A percentile compares a stretch with the other conserved stretches of the same genome.
Evolutionary conservation across 2,329 filamentous ascomycete genomes (phyloP).

Genomic region (Fusarium brevicatenulatum): DNA sequence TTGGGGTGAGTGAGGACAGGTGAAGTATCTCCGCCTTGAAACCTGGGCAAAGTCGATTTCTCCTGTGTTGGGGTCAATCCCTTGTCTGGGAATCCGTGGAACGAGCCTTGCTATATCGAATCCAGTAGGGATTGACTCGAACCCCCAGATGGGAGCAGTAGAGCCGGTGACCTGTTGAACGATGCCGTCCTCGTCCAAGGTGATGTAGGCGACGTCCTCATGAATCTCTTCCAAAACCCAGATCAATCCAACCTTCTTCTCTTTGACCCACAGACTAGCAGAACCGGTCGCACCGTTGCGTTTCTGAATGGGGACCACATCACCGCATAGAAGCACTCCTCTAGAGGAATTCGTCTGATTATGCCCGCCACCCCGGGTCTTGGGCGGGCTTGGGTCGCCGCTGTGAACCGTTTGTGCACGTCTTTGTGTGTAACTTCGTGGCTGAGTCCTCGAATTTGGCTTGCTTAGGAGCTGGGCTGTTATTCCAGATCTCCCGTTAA

Average conservation of each 20-base stretch:
- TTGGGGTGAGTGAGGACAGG: constrained; percentile 79
- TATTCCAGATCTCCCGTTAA: constrained; percentile 79
- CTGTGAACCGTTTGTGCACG: constrained; percentile 73
- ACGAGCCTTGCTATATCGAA: constrained; percentile 82
- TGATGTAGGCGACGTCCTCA: constrained; percentile 85
- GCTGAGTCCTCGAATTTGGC: constrained; percentile 69
- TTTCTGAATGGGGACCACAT: constrained; percentile 98
- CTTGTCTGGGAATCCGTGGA: constrained; percentile 82
- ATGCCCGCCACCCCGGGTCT: constrained; percentile 65
- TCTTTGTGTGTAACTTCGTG: constrained; percentile 63
- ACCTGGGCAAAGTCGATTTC: constrained; percentile 83
- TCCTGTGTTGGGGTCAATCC: constrained; percentile 74
- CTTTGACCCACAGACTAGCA: constrained; percentile 98
- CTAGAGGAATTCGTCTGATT: constrained; percentile 81
- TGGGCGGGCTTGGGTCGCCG: constrained; percentile 64
- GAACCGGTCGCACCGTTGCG: constrained; percentile 91
- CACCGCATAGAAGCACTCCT: constrained; percentile 91
- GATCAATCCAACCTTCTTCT: constrained; percentile 91
- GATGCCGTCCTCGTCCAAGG: constrained; percentile 79
- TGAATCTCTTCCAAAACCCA: constrained; percentile 99
- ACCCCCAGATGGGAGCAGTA: constrained; percentile 87
- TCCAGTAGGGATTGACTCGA: constrained; percentile 71
- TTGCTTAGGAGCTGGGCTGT: constrained; percentile 91
- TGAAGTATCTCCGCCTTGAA: constrained; percentile 79
- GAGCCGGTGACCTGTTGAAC: constrained; percentile 78